Conservation (phyloP, 176 grass and related monocot genomes). For the Bolboschoenus planiculmis region DNA sequence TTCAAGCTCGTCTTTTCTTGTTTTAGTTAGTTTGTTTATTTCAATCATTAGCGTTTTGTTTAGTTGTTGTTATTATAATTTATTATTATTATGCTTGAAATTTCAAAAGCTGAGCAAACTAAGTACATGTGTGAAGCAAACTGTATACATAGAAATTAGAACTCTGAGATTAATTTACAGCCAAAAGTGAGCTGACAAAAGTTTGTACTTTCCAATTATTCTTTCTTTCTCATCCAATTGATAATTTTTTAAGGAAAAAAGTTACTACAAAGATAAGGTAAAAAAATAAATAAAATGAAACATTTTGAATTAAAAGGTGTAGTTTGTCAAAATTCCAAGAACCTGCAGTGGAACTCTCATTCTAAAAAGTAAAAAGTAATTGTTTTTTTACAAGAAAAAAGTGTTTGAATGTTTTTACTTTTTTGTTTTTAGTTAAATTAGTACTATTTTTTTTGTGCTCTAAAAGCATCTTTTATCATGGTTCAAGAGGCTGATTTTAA, state of each 20-base stretch:
- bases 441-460: not conserved
- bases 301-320: not conserved
- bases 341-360: not conserved
- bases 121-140: not conserved
- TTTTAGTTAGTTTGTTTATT: not conserved
- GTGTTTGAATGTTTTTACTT: not conserved
- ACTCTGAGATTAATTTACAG: not conserved
- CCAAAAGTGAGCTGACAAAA: not conserved
- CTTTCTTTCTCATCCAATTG: not conserved
- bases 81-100: not conserved
- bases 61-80: not conserved
- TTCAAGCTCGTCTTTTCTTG: not conserved
- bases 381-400: not conserved
- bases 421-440: not conserved
- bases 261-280: not conserved
- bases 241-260: not conserved
- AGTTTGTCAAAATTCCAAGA: conserved; percentile 22
- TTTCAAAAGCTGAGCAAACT: not conserved
- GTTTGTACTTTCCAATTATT: not conserved
- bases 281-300: not conserved
- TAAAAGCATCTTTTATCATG: not conserved
- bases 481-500: not conserved
- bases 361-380: not conserved
- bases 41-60: not conserved
- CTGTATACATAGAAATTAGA: not conserved